Percentiles rank a stretch among this genome's conserved stretches.
phyloP scores from a whole-genome alignment of 129 eudicot genomes.

The Ambrosia artemisiifolia region DNA sequence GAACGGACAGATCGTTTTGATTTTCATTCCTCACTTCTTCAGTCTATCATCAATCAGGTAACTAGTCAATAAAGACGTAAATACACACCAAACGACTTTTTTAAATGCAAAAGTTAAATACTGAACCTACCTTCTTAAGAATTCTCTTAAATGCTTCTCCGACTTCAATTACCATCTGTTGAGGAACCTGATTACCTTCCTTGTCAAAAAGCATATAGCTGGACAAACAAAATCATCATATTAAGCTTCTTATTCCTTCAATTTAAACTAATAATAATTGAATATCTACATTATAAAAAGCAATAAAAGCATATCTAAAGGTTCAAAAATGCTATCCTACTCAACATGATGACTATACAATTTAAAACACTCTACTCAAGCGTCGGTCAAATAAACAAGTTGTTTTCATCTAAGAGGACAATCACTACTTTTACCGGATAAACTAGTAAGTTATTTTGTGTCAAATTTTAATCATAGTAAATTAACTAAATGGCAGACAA shows the following conservation, averaged over 20 bases:
- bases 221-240: constrained; percentile 24
- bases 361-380: too few relatives aligned
- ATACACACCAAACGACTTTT: not conserved
- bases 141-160: constrained; percentile 78
- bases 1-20: constrained; percentile 72
- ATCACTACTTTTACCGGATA: not conserved
- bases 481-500: not conserved
- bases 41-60: constrained; percentile 39
- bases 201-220: constrained; percentile 73
- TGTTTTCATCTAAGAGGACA: too few relatives aligned
- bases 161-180: constrained; percentile 70
- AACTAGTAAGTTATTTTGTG: not conserved
- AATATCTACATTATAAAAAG: not conserved
- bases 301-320: too few relatives aligned
- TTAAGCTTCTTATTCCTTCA: not conserved
- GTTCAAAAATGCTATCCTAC: too few relatives aligned
- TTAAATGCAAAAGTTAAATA: not conserved
- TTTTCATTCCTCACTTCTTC: constrained; percentile 84
- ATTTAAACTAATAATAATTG: not conserved
- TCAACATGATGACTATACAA: too few relatives aligned
- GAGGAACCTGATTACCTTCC: constrained; percentile 83
- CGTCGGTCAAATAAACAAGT: not conserved
- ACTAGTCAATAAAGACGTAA: not conserved
- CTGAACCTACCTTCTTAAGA: constrained; percentile 61
- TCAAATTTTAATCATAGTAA: too few relatives aligned